Base-by-base conservation (phyloP, 169 alveolate species). In the Neospora caninum region DNA sequence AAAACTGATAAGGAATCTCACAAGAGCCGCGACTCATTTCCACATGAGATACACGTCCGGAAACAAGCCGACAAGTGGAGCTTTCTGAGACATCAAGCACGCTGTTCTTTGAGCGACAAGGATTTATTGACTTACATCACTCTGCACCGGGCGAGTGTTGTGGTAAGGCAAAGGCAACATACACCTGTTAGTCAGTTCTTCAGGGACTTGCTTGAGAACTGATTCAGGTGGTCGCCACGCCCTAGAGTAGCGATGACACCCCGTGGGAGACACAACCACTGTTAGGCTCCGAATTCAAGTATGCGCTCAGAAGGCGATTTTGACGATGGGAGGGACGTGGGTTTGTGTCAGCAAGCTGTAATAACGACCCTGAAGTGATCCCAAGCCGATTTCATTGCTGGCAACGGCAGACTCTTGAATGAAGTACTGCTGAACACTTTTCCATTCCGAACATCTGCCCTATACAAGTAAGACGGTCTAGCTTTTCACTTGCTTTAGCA, bases 201-300 rank as follows among this genome's bases (percentile, higher is more conserved):
- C 29, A 18, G 29, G n/a, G 87, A 9, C 42, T 13, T 38, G n/a
- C 53, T 34, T 20, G 27, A 29, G 27, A 42, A 78, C 41, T 16
- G 87, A 18, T 78, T 31, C 83, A 78, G 87, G 45, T 78, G 7
- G 87, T 78, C 45, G 87, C 87, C 42, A 78, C 87, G 87, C 87
- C 87, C 34, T 78, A 34, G 34, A 39, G 34, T 29, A 45, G 9
- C n/a, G 87, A 78, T 39, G 45, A 34, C 34, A 27, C 18, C 42
- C 45, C 39, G 13, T 70, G 29, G 29, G 2, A 0, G 18, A 18
- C 42, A 31, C 42, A 16, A 31, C 42, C 29, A 10, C 39, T 0
- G 13, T 70, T 10, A 31, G 83, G 83, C 34, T 70, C 25, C 83
- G 42, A 13, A 49, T 18, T 0, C 83, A 36, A 20, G 18, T 10